Base-by-base conservation (phyloP, 768 basidiomycete species). In the Collybia nuda region DNA sequence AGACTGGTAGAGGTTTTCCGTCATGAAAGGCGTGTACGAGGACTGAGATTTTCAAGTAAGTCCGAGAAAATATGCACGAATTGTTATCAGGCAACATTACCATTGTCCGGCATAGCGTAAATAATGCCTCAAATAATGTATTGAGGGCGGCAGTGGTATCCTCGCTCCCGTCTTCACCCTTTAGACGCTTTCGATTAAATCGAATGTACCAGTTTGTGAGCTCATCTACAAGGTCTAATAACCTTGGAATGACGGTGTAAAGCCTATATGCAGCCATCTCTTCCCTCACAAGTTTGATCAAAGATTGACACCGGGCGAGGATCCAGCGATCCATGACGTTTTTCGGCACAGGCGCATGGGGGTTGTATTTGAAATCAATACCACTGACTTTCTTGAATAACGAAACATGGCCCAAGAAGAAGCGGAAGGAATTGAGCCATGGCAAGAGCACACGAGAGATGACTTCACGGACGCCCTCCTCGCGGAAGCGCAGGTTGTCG, bases 301-400 rank as follows among this genome's bases (percentile, higher is more conserved):
- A 79, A 6, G 92, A 94, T 69, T 99, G 97, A 65, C 97, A 98
- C n/a, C 93, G 80, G 12, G 97, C 97, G 40, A 99, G 82, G 64
- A 98, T 90, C 97, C 97, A 98, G 36, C 91, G 81, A 63, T 99
- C 97, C 96, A 98, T 98, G 62, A 98, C 94, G 64, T 98, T 99
- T 58, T 72, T 80, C 12, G 91, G 90, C 17, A 88, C 73, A 5
- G 87, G 80, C 0, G 90, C 90, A 58, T 93, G 84, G n/a, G 89
- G 79, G 62, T 97, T 82, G 69, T 98, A 98, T 55, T 78, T 74
- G 74, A 98, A 98, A 43, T 85, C 81, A 53, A 82, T 71, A 3
- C 85, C 85, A 7, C 79, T 79, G 18, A 81, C 82, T 66, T 96
- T 96, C 68, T 93, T 88, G 59, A 93, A 76, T 21, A 98, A 74